Evolutionary conservation across 805 yeast genomes (phyloP), one percentile per base, ranked within the genome.

Genomic region (Candida chilensis): DNA sequence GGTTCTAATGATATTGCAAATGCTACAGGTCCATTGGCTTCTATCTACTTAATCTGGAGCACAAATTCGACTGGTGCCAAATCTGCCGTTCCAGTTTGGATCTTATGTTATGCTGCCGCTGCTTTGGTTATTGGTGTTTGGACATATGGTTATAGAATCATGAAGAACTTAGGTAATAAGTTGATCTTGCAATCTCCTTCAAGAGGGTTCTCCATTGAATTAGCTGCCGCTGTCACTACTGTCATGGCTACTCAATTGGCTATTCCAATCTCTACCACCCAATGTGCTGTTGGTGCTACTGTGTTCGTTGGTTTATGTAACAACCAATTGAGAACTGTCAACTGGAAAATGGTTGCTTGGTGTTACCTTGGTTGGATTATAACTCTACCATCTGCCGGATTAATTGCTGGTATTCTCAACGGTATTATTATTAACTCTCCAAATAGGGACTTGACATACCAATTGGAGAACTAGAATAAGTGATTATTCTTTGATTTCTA

Each of bases 1-100:
- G 90, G 90, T 33, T 78, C 90, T 24, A 80, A 80, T 47, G 90
- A 80, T 55, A 78, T 81, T 38, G 68, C 86, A 29, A 80, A 80
- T 43, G 87, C 90, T 22, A 70, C 82, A 19, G 88, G 86, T 40
- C 88, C 90, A 20, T 61, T 78, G 41, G 58, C 86, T 27, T 67
- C 86, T 11, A 68, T 79, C 15, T 80, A 75, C 50, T 52, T 63
- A 26, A 60, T 75, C 16, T 80, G 87, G 86, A 50, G 50, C 15
- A 52, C 72, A 20, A 72, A 75, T 41, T 47, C 56, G 3, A 57
- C 62, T 29, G 47, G 52, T 12, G 37, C 44, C 4, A 72, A 75
- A 44, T 50, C 78, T 21, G 72, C 67, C 9, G 81, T 77, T 21
- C 88, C 90, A 27, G 51, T 73, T 27, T 80, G 90, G 88, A 68